A percentile compares a stretch with the other conserved stretches of the same genome.
Conservation (phyloP, 305 asterid species). For the Fraxinus sp. region DNA sequence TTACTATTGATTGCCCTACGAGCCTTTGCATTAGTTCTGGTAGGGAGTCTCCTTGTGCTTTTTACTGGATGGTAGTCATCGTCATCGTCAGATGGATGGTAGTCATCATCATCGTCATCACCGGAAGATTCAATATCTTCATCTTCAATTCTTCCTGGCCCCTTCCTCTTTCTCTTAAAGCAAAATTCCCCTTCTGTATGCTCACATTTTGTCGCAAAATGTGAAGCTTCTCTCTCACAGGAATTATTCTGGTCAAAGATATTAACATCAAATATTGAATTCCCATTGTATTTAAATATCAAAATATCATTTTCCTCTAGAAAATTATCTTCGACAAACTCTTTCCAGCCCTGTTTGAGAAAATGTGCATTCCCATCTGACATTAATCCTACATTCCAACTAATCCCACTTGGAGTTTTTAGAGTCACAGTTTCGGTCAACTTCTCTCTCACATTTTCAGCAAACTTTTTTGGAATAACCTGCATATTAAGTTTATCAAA, state of each 20-base stretch:
- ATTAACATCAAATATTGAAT: conserved; percentile 22
- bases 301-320: conserved; percentile 32
- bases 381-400: conserved; percentile 32
- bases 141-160: conserved; percentile 5
- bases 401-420: conserved; percentile 37
- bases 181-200: conserved; percentile 20
- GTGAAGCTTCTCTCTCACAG: conserved; percentile 42
- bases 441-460: conserved; percentile 31
- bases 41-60: background rate
- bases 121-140: background rate
- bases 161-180: conserved; percentile 8
- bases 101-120: background rate
- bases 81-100: background rate
- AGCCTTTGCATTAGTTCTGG: background rate
- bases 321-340: conserved; percentile 34
- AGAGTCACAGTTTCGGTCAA: conserved; percentile 28
- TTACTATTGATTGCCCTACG: conserved; percentile 11
- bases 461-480: conserved; percentile 40
- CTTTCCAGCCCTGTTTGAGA: conserved; percentile 36
- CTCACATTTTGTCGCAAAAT: conserved; percentile 33
- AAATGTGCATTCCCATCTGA: conserved; percentile 10
- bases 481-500: conserved; percentile 19
- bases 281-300: conserved; percentile 35
- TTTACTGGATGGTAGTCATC: background rate
- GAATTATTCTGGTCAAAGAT: conserved; percentile 20